Conservation (phyloP, 176 grass and related monocot species). For the Chloris gayana region DNA sequence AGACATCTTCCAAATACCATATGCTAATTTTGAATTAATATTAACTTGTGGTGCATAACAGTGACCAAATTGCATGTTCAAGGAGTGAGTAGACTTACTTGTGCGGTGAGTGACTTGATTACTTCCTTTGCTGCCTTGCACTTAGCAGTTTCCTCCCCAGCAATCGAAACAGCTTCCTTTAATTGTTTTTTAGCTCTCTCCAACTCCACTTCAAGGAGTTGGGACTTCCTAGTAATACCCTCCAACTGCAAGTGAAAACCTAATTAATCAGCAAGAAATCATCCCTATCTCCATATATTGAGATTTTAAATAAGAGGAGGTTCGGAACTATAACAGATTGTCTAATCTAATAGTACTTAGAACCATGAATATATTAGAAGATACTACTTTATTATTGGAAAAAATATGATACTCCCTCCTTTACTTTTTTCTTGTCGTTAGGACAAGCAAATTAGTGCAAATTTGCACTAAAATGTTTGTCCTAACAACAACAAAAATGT, state of each 20-base stretch:
- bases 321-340: conserved; percentile 17
- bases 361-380: neutral
- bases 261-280: conserved; percentile 27
- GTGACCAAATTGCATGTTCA: conserved; percentile 9
- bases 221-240: conserved; percentile 75
- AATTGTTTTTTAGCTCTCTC: conserved; percentile 85
- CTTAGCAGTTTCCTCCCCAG: conserved; percentile 86
- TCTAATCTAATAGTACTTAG: neutral
- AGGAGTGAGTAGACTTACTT: conserved; percentile 54
- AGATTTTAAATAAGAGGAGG: conserved; percentile 1
- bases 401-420: neutral
- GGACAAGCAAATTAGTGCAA: too few species aligned
- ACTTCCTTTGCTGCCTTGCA: conserved; percentile 97
- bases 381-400: neutral
- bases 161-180: conserved; percentile 87
- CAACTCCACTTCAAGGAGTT: conserved; percentile 83
- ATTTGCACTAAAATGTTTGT: too few species aligned
- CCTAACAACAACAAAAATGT: too few species aligned
- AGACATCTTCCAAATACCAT: neutral
- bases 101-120: conserved; percentile 89
- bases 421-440: too few species aligned
- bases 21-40: conserved; percentile 15
- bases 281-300: conserved; percentile 7
- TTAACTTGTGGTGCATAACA: neutral
- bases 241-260: conserved; percentile 62